These are phyloP conservation scores for Colletotrichum siamense DNA, from an alignment of 2,329 filamentous ascomycete genomes.

Conservation along the genomic window DNA sequence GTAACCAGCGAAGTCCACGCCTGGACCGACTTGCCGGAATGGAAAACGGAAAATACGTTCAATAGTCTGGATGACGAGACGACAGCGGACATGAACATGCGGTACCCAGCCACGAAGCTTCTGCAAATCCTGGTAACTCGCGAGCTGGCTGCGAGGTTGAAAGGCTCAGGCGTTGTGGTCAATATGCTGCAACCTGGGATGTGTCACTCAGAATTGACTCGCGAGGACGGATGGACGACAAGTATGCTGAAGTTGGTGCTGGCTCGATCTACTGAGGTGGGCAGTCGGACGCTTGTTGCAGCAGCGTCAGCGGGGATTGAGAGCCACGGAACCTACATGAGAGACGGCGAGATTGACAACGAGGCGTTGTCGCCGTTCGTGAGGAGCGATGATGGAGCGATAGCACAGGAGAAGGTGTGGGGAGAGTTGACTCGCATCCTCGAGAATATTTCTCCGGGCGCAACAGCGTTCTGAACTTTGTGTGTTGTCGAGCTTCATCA, in stretches of 20 bases:
- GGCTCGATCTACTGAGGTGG: not conserved
- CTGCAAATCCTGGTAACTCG: not conserved
- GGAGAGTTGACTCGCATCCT: not conserved
- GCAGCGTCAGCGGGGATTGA: not conserved
- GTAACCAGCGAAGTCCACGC: not conserved
- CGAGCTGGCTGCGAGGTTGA: not conserved
- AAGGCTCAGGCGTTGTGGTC: not conserved
- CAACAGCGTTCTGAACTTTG: not conserved
- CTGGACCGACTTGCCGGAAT: not conserved
- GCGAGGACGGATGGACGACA: not conserved
- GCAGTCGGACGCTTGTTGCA: not conserved
- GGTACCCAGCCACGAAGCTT: not conserved
- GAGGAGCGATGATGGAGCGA: not conserved
- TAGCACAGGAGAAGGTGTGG: not conserved
- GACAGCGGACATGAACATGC: not conserved
- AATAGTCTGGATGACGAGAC: not conserved
- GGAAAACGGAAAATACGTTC: not conserved
- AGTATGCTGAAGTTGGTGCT: rapidly evolving
- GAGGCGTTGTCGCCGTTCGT: not conserved
- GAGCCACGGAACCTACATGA: not conserved
- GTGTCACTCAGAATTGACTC: not conserved
- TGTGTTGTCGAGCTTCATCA: no score
- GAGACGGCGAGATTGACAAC: not conserved
- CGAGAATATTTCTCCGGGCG: not conserved
- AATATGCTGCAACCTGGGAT: not conserved